Evolutionary conservation across 2,329 filamentous ascomycete species (phyloP).

Genomic region (Fonsecaea monophora): DNA sequence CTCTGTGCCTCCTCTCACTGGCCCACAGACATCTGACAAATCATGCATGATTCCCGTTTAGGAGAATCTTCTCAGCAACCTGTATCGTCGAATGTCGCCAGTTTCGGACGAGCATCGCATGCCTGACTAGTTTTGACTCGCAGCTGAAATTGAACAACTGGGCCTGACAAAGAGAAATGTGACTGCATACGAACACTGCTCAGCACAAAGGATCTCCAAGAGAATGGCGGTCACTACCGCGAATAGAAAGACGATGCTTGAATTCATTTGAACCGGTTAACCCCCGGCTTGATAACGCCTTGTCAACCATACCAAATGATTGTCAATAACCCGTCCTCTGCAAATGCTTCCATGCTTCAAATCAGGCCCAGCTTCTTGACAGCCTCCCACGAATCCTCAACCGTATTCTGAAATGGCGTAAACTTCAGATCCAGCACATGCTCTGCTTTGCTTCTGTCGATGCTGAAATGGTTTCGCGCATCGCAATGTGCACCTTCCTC

Average conservation of each 20-base stretch:
- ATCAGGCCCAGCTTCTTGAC: slow-evolving; percentile 26
- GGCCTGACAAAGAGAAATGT: neutral
- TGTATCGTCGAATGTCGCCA: slow-evolving; percentile 21
- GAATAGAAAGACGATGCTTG: neutral
- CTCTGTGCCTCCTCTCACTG: neutral
- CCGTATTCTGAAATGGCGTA: slow-evolving; percentile 22
- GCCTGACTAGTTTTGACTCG: neutral
- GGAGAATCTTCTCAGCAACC: slow-evolving; percentile 13
- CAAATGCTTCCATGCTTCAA: slow-evolving; percentile 1
- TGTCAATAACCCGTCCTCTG: neutral
- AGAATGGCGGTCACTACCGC: neutral
- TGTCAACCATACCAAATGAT: neutral
- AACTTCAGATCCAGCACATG: slow-evolving; percentile 26
- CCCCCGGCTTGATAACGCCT: neutral
- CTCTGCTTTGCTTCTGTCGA: slow-evolving; percentile 24
- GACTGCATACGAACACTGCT: neutral
- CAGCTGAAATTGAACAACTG: neutral
- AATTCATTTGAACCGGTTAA: neutral
- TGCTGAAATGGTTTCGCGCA: slow-evolving; percentile 19
- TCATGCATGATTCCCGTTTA: slow-evolving; percentile 16
- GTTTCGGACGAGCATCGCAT: neutral
- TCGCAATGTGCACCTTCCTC: slow-evolving; percentile 22
- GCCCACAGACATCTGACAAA: slow-evolving; percentile 15
- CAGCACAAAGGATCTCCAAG: neutral
- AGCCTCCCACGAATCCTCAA: slow-evolving; percentile 28